Conservation (phyloP, 192 early-diverging fungal genomes). For the Linderina pennispora region DNA sequence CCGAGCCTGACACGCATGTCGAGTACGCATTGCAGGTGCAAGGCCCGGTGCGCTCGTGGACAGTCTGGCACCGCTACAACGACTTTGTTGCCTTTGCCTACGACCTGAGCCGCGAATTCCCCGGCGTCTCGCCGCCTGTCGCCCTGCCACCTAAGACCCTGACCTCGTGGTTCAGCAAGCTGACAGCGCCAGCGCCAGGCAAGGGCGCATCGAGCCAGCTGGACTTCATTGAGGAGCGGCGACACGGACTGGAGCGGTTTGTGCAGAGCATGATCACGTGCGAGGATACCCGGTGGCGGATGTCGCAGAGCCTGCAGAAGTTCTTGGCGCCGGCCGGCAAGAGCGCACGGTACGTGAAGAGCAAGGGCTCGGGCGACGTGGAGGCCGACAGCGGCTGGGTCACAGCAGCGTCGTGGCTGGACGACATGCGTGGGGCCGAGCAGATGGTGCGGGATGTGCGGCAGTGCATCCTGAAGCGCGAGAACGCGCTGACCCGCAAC, state of each 20-base stretch:
- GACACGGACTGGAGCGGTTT: constrained; percentile 72
- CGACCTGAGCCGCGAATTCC: constrained; percentile 60
- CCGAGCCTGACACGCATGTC: constrained; percentile 51
- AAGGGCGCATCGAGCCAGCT: constrained; percentile 4
- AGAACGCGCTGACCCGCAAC: constrained; percentile 63
- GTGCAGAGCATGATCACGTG: constrained; percentile 63
- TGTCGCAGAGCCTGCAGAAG: constrained; percentile 61
- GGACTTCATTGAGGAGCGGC: constrained; percentile 61
- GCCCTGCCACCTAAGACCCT: constrained; percentile 69
- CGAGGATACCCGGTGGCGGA: constrained; percentile 72
- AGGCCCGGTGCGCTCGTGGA: constrained; percentile 77
- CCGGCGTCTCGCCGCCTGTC: constrained; percentile 54
- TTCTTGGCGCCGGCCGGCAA: constrained; percentile 56
- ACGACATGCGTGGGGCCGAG: constrained; percentile 61
- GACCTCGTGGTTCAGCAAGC: constrained; percentile 49
- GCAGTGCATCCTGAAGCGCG: constrained; percentile 63
- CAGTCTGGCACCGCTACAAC: constrained; percentile 77
- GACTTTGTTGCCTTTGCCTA: constrained; percentile 73
- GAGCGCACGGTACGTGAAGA: constrained; percentile 49
- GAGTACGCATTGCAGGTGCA: constrained; percentile 70
- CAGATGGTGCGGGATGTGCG: constrained; percentile 64
- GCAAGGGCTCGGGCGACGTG: constrained; percentile 12
- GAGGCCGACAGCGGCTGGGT: constrained; percentile 44
- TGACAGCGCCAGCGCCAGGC: constrained; percentile 11
- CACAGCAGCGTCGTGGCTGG: constrained; percentile 76